Conservation (phyloP, 371 early-diverging fungal species). For the Entomophthora muscae region DNA sequence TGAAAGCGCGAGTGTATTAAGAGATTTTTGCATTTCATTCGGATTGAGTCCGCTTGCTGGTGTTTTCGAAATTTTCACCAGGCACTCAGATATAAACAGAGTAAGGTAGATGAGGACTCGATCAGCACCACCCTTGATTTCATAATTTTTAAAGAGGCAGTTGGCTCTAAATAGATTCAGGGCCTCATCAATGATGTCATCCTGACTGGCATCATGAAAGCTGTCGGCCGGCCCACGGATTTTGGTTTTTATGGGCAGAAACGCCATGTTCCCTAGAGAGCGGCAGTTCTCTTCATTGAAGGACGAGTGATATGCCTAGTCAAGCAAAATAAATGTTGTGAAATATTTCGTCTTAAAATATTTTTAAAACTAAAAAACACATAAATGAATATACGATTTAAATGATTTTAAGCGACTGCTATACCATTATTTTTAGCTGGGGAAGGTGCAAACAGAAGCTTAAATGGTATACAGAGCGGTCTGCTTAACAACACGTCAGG, state of each 20-base stretch:
- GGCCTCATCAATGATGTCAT: conserved; percentile 90
- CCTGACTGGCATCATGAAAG: conserved; percentile 27
- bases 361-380: too few species aligned
- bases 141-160: conserved; percentile 93
- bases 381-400: too few species aligned
- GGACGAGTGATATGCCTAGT: conserved; percentile 79
- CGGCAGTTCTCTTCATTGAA: conserved; percentile 58
- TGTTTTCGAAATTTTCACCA: conserved; percentile 43
- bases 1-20: conserved; percentile 67
- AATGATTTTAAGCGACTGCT: too few species aligned
- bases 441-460: too few species aligned
- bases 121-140: conserved; percentile 86
- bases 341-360: too few species aligned
- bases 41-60: not conserved
- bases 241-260: conserved; percentile 80
- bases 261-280: conserved; percentile 61
- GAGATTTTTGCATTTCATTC: conserved; percentile 44
- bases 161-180: conserved; percentile 86
- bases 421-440: too few species aligned
- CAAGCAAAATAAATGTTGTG: too few species aligned
- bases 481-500: too few species aligned
- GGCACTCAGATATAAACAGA: conserved; percentile 78
- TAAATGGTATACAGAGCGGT: too few species aligned
- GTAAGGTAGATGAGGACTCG: conserved; percentile 85
- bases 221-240: conserved; percentile 66